Evolutionary conservation across 208 protist species (phyloP), one percentile per base, ranked within the genome.

Genomic region (Acanthamoeba healyi): DNA sequence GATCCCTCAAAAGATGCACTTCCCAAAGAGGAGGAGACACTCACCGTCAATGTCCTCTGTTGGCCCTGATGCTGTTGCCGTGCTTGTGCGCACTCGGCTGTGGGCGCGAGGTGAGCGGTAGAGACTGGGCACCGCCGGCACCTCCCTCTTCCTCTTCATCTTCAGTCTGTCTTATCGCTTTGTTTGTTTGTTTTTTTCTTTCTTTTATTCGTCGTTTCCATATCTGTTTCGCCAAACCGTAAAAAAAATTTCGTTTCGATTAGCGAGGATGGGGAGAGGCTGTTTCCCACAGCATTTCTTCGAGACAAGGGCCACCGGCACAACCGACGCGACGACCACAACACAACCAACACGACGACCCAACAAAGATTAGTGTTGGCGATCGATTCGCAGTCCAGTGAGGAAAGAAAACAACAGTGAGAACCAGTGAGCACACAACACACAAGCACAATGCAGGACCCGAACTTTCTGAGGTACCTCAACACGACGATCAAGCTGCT

Each of bases 121-220:
- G 34, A 91, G 34, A 34, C 84, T 70, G 0, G 84, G 56, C n/a
- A 49, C 36, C 14, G 38, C 36, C 32, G 81, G 51, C 26, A 17
- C 34, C n/a, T 91, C 54, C 58, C 58, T 91, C 56, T 91, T 91
- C 26, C 34, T 32, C 84, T 91, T 91, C 32, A 72, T 91, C 7
- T 63, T 89, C 24, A 46, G 19, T 9, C 14, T 86, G 15, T 56
- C 32, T 19, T 86, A 56, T 1, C 26, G 6, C 12, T 54, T 86
- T 86, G 49, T 86, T 86, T 24, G 19, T 56, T 26, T 9, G 22
- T 4, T 86, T 40, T 77, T n/a, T 44, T 77, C 38, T 77, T 5
- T 26, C 17, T 65, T 65, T 65, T 22, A 0, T 61, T n/a, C n/a
- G 0, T 29, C 22, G 19, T 2, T 19, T 29, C n/a, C 44, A 49